These are phyloP conservation scores for Aureobasidium sp. DNA, from an alignment of 2,329 filamentous ascomycete species.

Conservation along the genomic window DNA sequence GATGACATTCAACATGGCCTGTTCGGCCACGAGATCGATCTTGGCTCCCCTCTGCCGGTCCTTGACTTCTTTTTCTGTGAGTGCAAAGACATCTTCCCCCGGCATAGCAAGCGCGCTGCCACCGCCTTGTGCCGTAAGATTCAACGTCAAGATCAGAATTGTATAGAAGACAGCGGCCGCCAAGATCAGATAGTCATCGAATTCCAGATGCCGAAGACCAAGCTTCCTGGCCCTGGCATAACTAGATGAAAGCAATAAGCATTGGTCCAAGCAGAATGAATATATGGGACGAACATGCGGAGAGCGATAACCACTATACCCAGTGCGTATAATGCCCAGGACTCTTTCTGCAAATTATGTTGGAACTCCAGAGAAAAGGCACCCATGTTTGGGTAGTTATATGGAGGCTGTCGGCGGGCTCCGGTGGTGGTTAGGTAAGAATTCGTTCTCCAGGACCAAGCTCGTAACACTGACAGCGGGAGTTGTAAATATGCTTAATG, in stretches of 20 bases:
- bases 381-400: not conserved
- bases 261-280: not conserved
- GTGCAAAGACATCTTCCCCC: conserved; percentile 21
- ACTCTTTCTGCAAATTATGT: conserved; percentile 13
- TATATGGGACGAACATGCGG: conserved; percentile 12
- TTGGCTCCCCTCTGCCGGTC: conserved; percentile 37
- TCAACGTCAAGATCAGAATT: conserved; percentile 35
- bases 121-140: conserved; percentile 35
- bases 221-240: conserved; percentile 17
- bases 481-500: conserved; percentile 8
- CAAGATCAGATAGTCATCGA: conserved; percentile 53
- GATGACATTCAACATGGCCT: conserved; percentile 51
- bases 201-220: conserved; percentile 39
- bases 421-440: conserved; percentile 11
- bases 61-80: conserved; percentile 33
- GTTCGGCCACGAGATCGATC: conserved; percentile 39
- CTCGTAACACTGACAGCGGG: not conserved
- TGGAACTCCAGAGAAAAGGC: conserved; percentile 16
- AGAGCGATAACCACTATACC: conserved; percentile 16
- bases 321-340: conserved; percentile 16
- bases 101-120: conserved; percentile 37
- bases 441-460: not conserved
- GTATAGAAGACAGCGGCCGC: conserved; percentile 37
- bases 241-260: conserved; percentile 3
- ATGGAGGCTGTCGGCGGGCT: not conserved